A percentile compares a stretch with the other conserved stretches of the same genome.
These are phyloP conservation scores for Leucocoprinus sp. DNA, from an alignment of 768 basidiomycete genomes.

Conservation along the genomic window DNA sequence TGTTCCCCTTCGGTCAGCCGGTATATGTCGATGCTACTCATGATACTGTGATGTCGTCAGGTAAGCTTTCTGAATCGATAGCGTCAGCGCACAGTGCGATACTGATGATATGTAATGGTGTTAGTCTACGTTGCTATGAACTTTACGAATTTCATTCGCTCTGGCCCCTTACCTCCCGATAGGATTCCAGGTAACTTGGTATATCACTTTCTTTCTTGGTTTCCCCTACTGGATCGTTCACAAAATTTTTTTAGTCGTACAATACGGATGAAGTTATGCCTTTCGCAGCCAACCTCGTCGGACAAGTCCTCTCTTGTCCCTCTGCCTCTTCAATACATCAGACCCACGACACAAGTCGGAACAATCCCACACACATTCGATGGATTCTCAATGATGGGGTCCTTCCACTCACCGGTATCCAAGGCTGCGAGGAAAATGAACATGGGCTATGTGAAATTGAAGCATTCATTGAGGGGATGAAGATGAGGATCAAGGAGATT, in stretches of 20 bases:
- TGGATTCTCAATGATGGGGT: constrained; percentile 71
- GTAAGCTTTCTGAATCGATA: background rate
- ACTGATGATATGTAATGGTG: background rate
- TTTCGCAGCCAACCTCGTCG: constrained; percentile 29
- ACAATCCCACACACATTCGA: constrained; percentile 40
- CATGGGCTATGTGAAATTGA: constrained; percentile 57
- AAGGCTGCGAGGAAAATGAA: constrained; percentile 45
- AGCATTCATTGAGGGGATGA: constrained; percentile 51
- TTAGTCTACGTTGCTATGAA: constrained; percentile 66
- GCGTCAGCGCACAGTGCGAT: background rate
- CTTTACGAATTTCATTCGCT: constrained; percentile 50
- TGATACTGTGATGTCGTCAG: constrained; percentile 50
- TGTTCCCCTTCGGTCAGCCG: constrained; percentile 48
- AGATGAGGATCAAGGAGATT: constrained; percentile 44
- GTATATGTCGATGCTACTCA: constrained; percentile 75
- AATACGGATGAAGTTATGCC: constrained; percentile 24
- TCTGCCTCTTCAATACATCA: background rate
- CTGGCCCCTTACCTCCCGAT: constrained; percentile 55
- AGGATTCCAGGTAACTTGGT: constrained; percentile 49
- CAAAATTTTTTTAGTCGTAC: constrained; percentile 17
- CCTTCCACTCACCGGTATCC: constrained; percentile 57
- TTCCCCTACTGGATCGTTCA: background rate
- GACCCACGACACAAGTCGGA: constrained; percentile 7
- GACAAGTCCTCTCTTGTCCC: constrained; percentile 39
- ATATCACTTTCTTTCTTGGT: constrained; percentile 17